Conservation (phyloP, 1,139 yeast genomes). For the Candida freyschussii region DNA sequence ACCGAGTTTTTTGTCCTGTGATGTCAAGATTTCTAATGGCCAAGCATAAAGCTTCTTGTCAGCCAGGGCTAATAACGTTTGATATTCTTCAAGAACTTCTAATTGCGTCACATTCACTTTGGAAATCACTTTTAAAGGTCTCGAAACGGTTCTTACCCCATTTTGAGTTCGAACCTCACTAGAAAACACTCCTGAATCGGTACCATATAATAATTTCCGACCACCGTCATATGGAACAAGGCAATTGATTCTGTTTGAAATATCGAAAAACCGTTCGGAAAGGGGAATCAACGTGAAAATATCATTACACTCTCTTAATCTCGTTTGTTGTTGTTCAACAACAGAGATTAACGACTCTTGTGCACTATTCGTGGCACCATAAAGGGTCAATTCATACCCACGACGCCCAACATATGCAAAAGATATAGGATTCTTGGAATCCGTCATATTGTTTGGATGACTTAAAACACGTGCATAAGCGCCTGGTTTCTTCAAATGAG, state of each 20-base stretch:
- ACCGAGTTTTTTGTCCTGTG: conserved; percentile 49
- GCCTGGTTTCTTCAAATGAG: conserved; percentile 34
- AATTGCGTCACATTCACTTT: conserved; percentile 80
- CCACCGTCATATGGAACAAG: conserved; percentile 96
- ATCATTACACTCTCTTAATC: conserved; percentile 66
- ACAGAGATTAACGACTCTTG: conserved; percentile 81
- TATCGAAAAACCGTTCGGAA: conserved; percentile 68
- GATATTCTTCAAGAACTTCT: conserved; percentile 89
- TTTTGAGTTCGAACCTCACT: conserved; percentile 47
- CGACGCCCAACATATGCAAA: conserved; percentile 44
- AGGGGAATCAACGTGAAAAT: conserved; percentile 74
- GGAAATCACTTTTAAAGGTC: conserved; percentile 75
- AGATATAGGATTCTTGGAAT: conserved; percentile 26
- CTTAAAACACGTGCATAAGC: conserved; percentile 38
- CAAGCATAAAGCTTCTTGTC: conserved; percentile 83
- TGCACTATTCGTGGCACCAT: conserved; percentile 60
- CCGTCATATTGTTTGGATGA: conserved; percentile 10
- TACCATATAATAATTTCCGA: conserved; percentile 81
- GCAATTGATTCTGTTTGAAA: conserved; percentile 78
- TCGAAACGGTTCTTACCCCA: conserved; percentile 45
- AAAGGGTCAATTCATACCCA: conserved; percentile 58
- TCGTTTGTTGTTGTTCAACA: conserved; percentile 72
- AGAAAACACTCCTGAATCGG: conserved; percentile 86
- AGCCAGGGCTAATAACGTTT: conserved; percentile 71
- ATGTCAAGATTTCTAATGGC: conserved; percentile 68